Evolutionary conservation across 2,329 filamentous ascomycete genomes (phyloP), one percentile per base, ranked within the genome.

Genomic region (Trichoderma semiorbis): DNA sequence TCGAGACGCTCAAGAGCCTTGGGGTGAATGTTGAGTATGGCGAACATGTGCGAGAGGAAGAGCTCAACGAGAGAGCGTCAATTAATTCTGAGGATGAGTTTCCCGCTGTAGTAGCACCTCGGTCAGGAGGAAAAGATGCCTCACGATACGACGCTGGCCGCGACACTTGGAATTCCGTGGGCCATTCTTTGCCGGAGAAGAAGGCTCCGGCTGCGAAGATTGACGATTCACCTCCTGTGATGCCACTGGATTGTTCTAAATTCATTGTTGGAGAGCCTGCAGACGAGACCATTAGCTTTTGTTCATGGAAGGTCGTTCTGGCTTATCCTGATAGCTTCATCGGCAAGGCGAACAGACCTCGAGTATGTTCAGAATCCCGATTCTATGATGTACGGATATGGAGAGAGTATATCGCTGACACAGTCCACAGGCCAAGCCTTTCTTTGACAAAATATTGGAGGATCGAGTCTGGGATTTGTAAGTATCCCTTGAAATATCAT

Each of bases 391-490:
- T 30, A 1, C 14, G 7, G 10, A 32, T 12, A 3, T 8, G 5
- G 5, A 12, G 18, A 36, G 21, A 7, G 7, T n/a, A 16, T 10
- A 14, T 32, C 2, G 14, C 74, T 79, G 63, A 79, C 65, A 16
- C 3, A 10, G 7, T 2, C 2, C n/a, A 8, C 26, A 86, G 85
- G 82, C 80, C 5, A 76, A 75, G 26, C 81, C 82, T 0, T 86
- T 88, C 79, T 93, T 93, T 75, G 83, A 87, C 39, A 77, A 79
- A 3, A 86, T 93, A 64, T 84, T 92, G 74, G 88, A 87, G 76
- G 81, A 83, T 2, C 86, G 89, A 72, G 77, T 83, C 12, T 97
- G 94, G 94, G 90, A 95, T 74, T 83, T 97, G 93, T 96, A 53
- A n/a, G 72, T 21, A 24, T 26, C 30, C 47, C 28, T 26, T n/a